phyloP scores from a whole-genome alignment of 1,139 yeast species.

The Scheffersomyces lignicola region DNA sequence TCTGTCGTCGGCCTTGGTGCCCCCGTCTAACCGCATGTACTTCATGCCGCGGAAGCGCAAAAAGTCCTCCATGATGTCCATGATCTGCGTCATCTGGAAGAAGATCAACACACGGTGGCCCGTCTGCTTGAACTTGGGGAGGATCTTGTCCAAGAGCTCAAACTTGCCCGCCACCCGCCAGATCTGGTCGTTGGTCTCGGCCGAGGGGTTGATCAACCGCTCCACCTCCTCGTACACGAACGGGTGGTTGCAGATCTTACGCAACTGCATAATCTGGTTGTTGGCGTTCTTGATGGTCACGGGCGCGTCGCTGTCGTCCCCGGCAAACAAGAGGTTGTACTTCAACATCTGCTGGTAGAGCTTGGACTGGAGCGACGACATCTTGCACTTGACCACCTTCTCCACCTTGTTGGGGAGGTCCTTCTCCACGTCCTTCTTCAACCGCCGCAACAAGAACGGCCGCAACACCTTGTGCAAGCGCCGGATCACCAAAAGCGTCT shows the following conservation, averaged over 20 bases:
- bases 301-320: constrained; percentile 47
- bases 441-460: constrained; percentile 90
- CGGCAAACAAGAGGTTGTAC: constrained; percentile 64
- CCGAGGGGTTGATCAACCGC: constrained; percentile 74
- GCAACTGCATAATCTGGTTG: constrained; percentile 91
- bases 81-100: constrained; percentile 86
- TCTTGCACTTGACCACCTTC: constrained; percentile 90
- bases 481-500: constrained; percentile 86
- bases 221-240: constrained; percentile 96
- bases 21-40: constrained; percentile 79
- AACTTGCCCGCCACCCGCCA: constrained; percentile 82
- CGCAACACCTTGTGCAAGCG: constrained; percentile 95
- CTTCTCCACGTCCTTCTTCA: constrained; percentile 95
- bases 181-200: constrained; percentile 65
- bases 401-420: constrained; percentile 96
- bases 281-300: constrained; percentile 80
- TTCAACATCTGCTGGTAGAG: constrained; percentile 79
- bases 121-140: constrained; percentile 72
- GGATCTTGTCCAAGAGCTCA: constrained; percentile 69
- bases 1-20: constrained; percentile 82
- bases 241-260: constrained; percentile 97
- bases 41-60: constrained; percentile 62
- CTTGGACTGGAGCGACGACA: constrained; percentile 81
- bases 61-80: constrained; percentile 89
- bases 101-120: constrained; percentile 81